Conservation (phyloP, 2,329 filamentous ascomycete genomes). For the Fusarium concolor region DNA sequence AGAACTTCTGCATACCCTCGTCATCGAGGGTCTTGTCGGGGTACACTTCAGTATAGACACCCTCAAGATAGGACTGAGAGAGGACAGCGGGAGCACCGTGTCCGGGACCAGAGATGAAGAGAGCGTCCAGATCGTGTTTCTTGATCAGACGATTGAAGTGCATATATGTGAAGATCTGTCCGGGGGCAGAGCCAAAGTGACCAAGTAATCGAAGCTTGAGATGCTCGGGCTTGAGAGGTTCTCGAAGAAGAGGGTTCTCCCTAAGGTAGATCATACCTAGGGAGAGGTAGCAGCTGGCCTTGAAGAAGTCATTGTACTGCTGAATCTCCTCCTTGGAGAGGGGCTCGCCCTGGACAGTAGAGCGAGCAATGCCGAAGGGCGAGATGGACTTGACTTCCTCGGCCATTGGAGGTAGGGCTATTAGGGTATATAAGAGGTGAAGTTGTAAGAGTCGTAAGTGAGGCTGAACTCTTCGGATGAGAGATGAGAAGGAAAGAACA, state of each 20-base stretch:
- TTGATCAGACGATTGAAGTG: slow-evolving; percentile 86
- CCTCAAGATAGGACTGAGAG: slow-evolving; percentile 81
- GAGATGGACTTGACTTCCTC: slow-evolving; percentile 66
- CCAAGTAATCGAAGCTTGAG: slow-evolving; percentile 80
- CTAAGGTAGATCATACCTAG: slow-evolving; percentile 85
- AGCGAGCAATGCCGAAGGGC: slow-evolving; percentile 73
- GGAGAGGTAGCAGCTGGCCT: slow-evolving; percentile 79
- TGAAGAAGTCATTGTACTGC: slow-evolving; percentile 79
- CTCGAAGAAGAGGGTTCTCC: slow-evolving; percentile 77
- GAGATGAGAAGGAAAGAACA: slow-evolving; percentile 40
- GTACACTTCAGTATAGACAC: slow-evolving; percentile 81
- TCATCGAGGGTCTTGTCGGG: slow-evolving; percentile 76
- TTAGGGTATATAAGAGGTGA: slow-evolving; percentile 27
- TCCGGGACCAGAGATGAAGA: slow-evolving; percentile 81
- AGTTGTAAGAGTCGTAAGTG: slow-evolving; percentile 27
- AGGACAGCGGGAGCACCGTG: slow-evolving; percentile 82
- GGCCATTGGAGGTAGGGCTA: slow-evolving; percentile 48
- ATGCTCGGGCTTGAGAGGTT: slow-evolving; percentile 75
- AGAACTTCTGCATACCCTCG: slow-evolving; percentile 78
- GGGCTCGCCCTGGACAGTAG: slow-evolving; percentile 71
- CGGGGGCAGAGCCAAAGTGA: slow-evolving; percentile 84
- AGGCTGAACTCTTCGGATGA: slow-evolving; percentile 40
- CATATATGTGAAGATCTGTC: slow-evolving; percentile 84
- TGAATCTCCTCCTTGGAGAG: slow-evolving; percentile 74
- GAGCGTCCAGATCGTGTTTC: slow-evolving; percentile 78